Conservation (phyloP, 2,329 filamentous ascomycete species). For the Anthostomella pinea region DNA sequence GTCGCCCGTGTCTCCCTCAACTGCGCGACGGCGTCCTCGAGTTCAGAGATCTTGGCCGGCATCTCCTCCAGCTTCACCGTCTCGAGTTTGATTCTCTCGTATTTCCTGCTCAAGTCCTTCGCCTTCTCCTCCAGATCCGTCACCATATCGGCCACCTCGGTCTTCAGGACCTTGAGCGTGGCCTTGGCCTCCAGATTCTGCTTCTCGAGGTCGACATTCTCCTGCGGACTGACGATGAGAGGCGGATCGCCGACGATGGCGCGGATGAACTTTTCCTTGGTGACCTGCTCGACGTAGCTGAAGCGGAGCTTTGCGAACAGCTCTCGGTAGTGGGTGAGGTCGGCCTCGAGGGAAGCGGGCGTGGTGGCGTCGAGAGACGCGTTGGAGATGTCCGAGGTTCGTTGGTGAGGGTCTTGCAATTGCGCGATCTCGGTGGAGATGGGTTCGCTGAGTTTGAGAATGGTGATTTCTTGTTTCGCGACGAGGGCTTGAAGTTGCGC, state of each 20-base stretch:
- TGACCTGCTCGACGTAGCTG: slow-evolving; percentile 96
- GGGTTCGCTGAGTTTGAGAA: slow-evolving; percentile 74
- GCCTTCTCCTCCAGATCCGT: slow-evolving; percentile 66
- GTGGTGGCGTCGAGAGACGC: slow-evolving; percentile 64
- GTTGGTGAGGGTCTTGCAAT: slow-evolving; percentile 40
- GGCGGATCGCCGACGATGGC: slow-evolving; percentile 90
- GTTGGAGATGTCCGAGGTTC: slow-evolving; percentile 71
- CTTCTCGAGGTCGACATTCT: slow-evolving; percentile 75
- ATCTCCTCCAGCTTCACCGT: slow-evolving; percentile 48
- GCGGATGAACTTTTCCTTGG: slow-evolving; percentile 95
- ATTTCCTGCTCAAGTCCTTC: slow-evolving; percentile 53
- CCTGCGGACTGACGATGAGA: slow-evolving; percentile 74
- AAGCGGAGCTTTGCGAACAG: slow-evolving; percentile 95
- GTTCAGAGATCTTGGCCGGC: slow-evolving; percentile 45
- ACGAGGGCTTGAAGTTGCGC: slow-evolving; percentile 52
- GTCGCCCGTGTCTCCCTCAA: slow-evolving; percentile 42
- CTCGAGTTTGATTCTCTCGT: slow-evolving; percentile 50
- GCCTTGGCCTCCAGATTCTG: slow-evolving; percentile 69
- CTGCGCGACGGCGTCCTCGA: slow-evolving; percentile 47
- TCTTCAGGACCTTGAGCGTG: slow-evolving; percentile 75
- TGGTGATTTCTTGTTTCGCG: slow-evolving; percentile 61
- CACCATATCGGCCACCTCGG: slow-evolving; percentile 72
- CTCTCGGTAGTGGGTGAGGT: slow-evolving; percentile 88
- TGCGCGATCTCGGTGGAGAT: slow-evolving; percentile 55
- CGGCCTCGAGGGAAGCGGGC: slow-evolving; percentile 75